Conservation (phyloP, 2,329 filamentous ascomycete genomes). For the Fusarium sarcochroum region DNA sequence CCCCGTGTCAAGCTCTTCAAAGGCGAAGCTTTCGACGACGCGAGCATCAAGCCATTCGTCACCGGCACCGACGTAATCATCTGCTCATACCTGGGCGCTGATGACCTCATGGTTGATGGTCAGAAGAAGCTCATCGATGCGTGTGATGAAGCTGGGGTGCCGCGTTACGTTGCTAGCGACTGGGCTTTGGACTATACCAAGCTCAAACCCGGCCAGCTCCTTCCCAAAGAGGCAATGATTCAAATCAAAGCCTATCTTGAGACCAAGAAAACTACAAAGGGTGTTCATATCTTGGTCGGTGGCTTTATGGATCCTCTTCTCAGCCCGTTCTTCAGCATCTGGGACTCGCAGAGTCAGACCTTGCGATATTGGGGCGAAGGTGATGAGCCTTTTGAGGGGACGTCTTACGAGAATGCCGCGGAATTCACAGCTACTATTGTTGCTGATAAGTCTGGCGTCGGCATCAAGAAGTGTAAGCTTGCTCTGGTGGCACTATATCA, state of each 20-base stretch:
- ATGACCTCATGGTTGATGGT: background rate
- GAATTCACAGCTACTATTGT: background rate
- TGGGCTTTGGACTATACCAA: background rate
- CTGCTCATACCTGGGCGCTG: background rate
- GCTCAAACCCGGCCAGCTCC: background rate
- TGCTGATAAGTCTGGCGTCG: background rate
- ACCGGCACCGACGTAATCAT: background rate
- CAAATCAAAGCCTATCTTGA: background rate
- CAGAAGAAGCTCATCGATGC: background rate
- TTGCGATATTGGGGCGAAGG: background rate
- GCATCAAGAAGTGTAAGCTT: background rate
- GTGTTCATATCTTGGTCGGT: background rate
- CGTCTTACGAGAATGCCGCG: background rate
- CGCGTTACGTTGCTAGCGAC: background rate
- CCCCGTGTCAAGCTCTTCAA: background rate
- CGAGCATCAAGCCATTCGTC: background rate
- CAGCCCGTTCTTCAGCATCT: background rate
- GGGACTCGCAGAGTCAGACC: background rate
- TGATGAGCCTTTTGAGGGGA: background rate
- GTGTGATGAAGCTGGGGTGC: background rate
- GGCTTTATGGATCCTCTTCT: background rate
- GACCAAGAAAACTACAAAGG: background rate
- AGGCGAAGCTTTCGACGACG: background rate
- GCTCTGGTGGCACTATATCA: fast-evolving
- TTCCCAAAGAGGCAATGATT: background rate